Conservation (phyloP, 2,329 filamentous ascomycete genomes). For the Akanthomyces dipterigenus region DNA sequence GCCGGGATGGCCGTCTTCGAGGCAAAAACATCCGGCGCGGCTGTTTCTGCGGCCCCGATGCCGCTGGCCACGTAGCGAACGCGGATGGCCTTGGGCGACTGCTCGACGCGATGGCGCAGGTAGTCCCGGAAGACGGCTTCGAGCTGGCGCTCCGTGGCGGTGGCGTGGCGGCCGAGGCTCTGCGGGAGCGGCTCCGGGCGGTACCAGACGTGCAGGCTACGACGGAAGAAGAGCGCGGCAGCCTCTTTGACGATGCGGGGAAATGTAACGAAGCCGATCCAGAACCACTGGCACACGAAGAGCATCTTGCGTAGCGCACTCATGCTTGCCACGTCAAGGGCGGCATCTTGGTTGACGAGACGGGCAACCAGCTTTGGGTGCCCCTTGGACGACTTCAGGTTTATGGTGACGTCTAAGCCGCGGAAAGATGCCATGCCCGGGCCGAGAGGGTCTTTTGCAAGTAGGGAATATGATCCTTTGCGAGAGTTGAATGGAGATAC, state of each 20-base stretch:
- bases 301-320: slow-evolving; percentile 31
- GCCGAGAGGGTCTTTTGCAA: slow-evolving; percentile 39
- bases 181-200: slow-evolving; percentile 54
- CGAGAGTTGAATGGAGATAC: slow-evolving; percentile 68
- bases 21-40: neutral
- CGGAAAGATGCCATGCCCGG: slow-evolving; percentile 30
- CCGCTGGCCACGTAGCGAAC: slow-evolving; percentile 51
- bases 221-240: slow-evolving; percentile 46
- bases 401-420: slow-evolving; percentile 53
- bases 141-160: slow-evolving; percentile 39
- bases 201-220: slow-evolving; percentile 56
- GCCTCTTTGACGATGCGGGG: slow-evolving; percentile 60
- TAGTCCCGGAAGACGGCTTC: slow-evolving; percentile 43
- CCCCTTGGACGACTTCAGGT: slow-evolving; percentile 51
- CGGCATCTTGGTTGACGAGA: slow-evolving; percentile 45
- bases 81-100: slow-evolving; percentile 35
- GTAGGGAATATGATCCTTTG: slow-evolving; percentile 47
- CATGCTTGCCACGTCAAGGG: slow-evolving; percentile 44
- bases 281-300: slow-evolving; percentile 55
- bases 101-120: slow-evolving; percentile 41
- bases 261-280: slow-evolving; percentile 60
- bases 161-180: slow-evolving; percentile 49
- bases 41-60: slow-evolving; percentile 17
- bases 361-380: slow-evolving; percentile 56
- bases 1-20: neutral